These are phyloP conservation scores for Phialophora tarda DNA, from an alignment of 2,329 filamentous ascomycete genomes.

Conservation along the genomic window DNA sequence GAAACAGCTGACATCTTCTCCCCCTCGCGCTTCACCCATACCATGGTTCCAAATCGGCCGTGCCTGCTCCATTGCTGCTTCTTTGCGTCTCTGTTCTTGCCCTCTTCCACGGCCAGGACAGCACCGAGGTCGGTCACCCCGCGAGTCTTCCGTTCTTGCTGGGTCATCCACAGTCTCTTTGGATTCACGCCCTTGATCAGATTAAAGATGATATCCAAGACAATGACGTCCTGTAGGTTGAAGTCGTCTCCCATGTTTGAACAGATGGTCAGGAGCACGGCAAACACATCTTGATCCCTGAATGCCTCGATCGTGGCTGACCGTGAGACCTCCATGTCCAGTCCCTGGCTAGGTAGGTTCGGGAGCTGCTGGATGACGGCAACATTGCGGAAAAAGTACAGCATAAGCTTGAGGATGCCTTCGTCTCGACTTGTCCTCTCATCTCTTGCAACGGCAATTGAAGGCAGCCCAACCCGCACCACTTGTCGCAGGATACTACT, in stretches of 20 bases:
- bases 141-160: slow-evolving; percentile 70
- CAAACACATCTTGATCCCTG: slow-evolving; percentile 86
- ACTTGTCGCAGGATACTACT: slow-evolving; percentile 78
- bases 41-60: slow-evolving; percentile 94
- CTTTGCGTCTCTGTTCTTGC: slow-evolving; percentile 78
- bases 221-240: slow-evolving; percentile 80
- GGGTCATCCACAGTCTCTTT: slow-evolving; percentile 82
- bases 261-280: slow-evolving; percentile 80
- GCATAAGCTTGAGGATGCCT: slow-evolving; percentile 85
- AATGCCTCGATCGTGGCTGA: slow-evolving; percentile 89
- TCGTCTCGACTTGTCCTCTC: slow-evolving; percentile 82
- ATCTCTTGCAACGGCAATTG: slow-evolving; percentile 77
- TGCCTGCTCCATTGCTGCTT: slow-evolving; percentile 83
- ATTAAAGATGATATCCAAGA: slow-evolving; percentile 92
- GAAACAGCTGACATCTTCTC: slow-evolving; percentile 84
- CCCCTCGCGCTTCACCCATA: slow-evolving; percentile 90
- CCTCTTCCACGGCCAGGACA: slow-evolving; percentile 79
- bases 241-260: slow-evolving; percentile 96
- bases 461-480: slow-evolving; percentile 79
- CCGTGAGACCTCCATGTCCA: slow-evolving; percentile 85
- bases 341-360: slow-evolving; percentile 77
- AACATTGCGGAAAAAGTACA: slow-evolving; percentile 89
- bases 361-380: slow-evolving; percentile 79
- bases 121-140: slow-evolving; percentile 74
- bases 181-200: slow-evolving; percentile 87